Conservation (phyloP, 179 eudicot species). For the Patellifolia procumbens region DNA sequence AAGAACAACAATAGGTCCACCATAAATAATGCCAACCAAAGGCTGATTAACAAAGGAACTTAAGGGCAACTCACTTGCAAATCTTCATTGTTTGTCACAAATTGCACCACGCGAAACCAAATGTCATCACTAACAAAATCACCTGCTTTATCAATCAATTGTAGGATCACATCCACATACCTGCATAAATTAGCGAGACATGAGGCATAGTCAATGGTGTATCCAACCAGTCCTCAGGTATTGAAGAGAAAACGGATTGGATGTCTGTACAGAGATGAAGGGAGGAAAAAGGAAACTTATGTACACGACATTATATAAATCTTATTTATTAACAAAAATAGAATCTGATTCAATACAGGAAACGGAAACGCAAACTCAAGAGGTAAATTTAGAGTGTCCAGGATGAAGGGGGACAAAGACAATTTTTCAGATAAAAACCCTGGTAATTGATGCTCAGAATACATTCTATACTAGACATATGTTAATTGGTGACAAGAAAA, state of each 20-base stretch:
- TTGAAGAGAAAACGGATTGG: not conserved
- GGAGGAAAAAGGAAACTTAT: not conserved
- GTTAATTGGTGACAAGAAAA: too few relatives aligned
- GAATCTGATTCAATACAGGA: too few relatives aligned
- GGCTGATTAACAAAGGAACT: not conserved
- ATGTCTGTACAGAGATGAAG: not conserved
- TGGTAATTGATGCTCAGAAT: too few relatives aligned
- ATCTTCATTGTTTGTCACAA: constrained; percentile 97
- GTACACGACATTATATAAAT: not conserved
- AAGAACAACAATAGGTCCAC: not conserved
- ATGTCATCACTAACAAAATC: constrained; percentile 99
- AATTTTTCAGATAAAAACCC: too few relatives aligned
- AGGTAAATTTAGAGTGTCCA: too few relatives aligned
- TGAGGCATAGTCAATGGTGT: not conserved
- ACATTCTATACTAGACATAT: too few relatives aligned
- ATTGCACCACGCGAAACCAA: constrained; percentile 99
- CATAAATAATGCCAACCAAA: constrained; percentile 12
- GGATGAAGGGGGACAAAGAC: too few relatives aligned
- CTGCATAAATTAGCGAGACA: constrained; percentile 39
- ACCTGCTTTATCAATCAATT: constrained; percentile 97
- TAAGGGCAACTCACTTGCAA: constrained; percentile 56
- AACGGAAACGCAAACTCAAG: too few relatives aligned
- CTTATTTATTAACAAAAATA: too few relatives aligned
- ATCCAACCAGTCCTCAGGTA: not conserved
- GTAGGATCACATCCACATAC: constrained; percentile 99